Conservation (phyloP, 129 eudicot genomes). For the Artemisia argyi region DNA sequence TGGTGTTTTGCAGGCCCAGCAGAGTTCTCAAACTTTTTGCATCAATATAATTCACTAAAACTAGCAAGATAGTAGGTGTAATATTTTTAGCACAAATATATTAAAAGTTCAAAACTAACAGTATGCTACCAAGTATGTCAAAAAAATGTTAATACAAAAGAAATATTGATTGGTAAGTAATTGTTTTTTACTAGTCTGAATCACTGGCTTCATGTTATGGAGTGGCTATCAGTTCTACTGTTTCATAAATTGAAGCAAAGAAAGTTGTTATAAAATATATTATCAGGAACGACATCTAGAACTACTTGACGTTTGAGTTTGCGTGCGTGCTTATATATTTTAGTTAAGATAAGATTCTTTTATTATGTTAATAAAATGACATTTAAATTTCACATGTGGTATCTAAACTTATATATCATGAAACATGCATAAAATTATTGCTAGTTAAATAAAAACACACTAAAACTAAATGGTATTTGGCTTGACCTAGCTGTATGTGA, state of each 20-base stretch:
- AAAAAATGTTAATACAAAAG: neutral
- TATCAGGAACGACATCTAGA: constrained; percentile 22
- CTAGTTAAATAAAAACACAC: neutral
- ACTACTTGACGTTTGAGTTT: constrained; percentile 30
- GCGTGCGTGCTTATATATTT: constrained; percentile 16
- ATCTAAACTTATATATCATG: neutral
- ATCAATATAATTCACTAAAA: too few species aligned
- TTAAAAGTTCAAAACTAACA: too few species aligned
- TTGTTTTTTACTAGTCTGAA: neutral
- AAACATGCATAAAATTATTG: neutral
- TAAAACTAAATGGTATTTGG: neutral
- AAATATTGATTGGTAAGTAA: neutral
- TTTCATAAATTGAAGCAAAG: constrained; percentile 19
- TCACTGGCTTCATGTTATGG: constrained; percentile 9
- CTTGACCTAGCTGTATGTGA: too few species aligned
- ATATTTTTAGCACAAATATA: too few species aligned
- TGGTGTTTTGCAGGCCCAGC: too few species aligned
- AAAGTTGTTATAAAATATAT: constrained; percentile 1
- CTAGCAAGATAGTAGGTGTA: neutral
- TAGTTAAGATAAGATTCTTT: constrained; percentile 17
- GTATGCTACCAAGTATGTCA: too few species aligned
- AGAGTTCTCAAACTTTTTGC: too few species aligned
- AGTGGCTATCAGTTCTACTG: constrained; percentile 13
- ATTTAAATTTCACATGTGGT: neutral
- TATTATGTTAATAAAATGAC: neutral